Evolutionary conservation across 345 rosid genomes (phyloP).

Genomic region (Murraya koenigii): DNA sequence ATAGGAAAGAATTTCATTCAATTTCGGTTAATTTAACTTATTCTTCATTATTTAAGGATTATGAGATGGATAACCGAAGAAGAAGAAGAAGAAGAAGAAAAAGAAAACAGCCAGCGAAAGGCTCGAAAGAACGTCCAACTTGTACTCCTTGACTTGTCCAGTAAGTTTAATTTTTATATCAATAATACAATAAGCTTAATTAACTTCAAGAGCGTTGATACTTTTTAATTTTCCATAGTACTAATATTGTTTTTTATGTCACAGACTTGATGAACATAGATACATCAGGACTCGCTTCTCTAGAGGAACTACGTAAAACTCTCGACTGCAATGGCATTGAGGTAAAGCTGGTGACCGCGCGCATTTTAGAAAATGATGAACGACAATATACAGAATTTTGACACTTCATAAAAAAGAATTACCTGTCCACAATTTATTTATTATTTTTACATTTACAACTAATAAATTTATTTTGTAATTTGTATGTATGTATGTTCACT

Average conservation of each 20-base stretch:
- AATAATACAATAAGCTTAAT: neutral
- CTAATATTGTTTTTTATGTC: neutral
- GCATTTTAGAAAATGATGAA: no score
- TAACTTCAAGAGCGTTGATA: neutral
- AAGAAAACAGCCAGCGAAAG: slow-evolving; percentile 24
- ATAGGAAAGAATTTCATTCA: no score
- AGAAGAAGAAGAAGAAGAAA: slow-evolving; percentile 31
- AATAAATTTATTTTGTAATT: no score
- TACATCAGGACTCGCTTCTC: slow-evolving; percentile 72
- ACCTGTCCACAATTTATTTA: no score
- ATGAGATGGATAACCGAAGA: slow-evolving; percentile 41
- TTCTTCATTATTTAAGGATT: slow-evolving; percentile 39
- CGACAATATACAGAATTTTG: neutral
- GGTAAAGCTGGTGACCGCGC: slow-evolving; percentile 29
- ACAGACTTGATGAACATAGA: slow-evolving; percentile 72
- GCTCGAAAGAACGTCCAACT: slow-evolving; percentile 35
- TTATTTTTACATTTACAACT: neutral
- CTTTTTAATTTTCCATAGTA: neutral
- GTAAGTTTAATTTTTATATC: slow-evolving; percentile 33
- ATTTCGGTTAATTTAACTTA: neutral
- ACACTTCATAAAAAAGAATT: no score
- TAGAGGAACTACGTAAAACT: slow-evolving; percentile 58
- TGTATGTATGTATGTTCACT: neutral
- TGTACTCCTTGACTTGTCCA: slow-evolving; percentile 83
- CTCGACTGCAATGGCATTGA: slow-evolving; percentile 46